Evolutionary conservation across 352 stramenopile genomes (phyloP), one percentile per base, ranked within the genome.

Genomic region (Globisporangium nagaii): DNA sequence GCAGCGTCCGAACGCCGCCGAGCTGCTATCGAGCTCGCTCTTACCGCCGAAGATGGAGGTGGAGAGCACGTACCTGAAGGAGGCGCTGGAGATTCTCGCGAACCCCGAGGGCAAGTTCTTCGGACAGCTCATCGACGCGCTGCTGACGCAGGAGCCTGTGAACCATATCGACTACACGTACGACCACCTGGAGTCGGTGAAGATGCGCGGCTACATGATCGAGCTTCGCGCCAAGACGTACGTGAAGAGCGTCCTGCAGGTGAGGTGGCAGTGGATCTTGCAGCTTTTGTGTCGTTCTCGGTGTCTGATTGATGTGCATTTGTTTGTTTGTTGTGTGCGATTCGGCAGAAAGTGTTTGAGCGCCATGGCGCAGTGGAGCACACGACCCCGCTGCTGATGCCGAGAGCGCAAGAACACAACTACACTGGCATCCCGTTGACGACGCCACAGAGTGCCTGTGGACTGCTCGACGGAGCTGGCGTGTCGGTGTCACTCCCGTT

Each of bases 91-190:
- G 36, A 96, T 83, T 5, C 75, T 97, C 7, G 70, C 91, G 22
- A 94, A 96, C 56, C 86, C 88, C 1, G 81, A 94, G 47, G 88
- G 84, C 8, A 92, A 93, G 60, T 96, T 95, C 60, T 97, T 93
- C 52, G 71, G 76, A 0, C 84, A 95, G 53, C 68, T 95, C 30
- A 88, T 95, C 48, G 80, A 93, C 28, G 79, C 79, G 15, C 60
- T 95, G 32, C 59, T 95, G 25, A 71, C 74, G 0, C 83, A 93
- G 36, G 75, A 90, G 37, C 83, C 80, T 7, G 73, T 86, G 27
- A 86, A 68, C 34, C 84, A 95, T 45, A 75, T 91, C 36, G 79
- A 95, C 57, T 93, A 93, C 61, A 95, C 84, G 28, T 95, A 91
- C 50, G 84, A 95, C 39, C 76, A 90, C 39, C 24, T 91, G 25